phyloP scores from a whole-genome alignment of 768 basidiomycete species.

The Amanita jacksonii region DNA sequence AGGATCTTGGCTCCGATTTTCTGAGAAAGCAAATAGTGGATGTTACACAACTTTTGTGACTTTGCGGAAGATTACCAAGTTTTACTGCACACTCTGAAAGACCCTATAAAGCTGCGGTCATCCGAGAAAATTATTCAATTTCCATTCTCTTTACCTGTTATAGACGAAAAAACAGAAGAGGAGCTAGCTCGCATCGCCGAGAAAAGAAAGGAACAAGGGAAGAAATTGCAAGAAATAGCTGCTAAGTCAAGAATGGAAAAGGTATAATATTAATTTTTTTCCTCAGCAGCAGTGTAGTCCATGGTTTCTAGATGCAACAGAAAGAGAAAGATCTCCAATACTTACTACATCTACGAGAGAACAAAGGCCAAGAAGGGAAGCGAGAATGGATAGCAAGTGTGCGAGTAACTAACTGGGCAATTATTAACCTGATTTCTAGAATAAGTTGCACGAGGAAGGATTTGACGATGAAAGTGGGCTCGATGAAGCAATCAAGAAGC shows the following conservation, averaged over 20 bases:
- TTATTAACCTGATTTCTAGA: slow-evolving; percentile 27
- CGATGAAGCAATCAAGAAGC: slow-evolving; percentile 77
- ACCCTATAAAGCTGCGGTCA: slow-evolving; percentile 54
- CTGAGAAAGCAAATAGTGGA: slow-evolving; percentile 52
- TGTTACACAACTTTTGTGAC: slow-evolving; percentile 81
- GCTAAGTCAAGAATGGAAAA: slow-evolving; percentile 81
- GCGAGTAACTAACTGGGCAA: too few species aligned
- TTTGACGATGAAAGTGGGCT: slow-evolving; percentile 72
- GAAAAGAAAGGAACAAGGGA: slow-evolving; percentile 76
- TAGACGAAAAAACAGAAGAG: slow-evolving; percentile 86
- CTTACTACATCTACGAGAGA: slow-evolving; percentile 54
- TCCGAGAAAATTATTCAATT: slow-evolving; percentile 79
- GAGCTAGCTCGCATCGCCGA: slow-evolving; percentile 73
- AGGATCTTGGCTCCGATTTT: background rate
- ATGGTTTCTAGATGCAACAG: slow-evolving; percentile 42
- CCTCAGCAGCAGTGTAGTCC: background rate
- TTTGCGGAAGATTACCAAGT: slow-evolving; percentile 69
- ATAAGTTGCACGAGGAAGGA: slow-evolving; percentile 54
- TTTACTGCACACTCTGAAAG: slow-evolving; percentile 55
- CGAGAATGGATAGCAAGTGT: slow-evolving; percentile 64
- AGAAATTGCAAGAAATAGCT: slow-evolving; percentile 84
- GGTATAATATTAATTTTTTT: slow-evolving; percentile 27
- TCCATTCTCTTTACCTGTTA: slow-evolving; percentile 56
- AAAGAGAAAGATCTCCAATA: slow-evolving; percentile 71
- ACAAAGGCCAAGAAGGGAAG: slow-evolving; percentile 48